Evolutionary conservation across 352 stramenopile genomes (phyloP).

Genomic region (Phytophthora pseudosyringae): DNA sequence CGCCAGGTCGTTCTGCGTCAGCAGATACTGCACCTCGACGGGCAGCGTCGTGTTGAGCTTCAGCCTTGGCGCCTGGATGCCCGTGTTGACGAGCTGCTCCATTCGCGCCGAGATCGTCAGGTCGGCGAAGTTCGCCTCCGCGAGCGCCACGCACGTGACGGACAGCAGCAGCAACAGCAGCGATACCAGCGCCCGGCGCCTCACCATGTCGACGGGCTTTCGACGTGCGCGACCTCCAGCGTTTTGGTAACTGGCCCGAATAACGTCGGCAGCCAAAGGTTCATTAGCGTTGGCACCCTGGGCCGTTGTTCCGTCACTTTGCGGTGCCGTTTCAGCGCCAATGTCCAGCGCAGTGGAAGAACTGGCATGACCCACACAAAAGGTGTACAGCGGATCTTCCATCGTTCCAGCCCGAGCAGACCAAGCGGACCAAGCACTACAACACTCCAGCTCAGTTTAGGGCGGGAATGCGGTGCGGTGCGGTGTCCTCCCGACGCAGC

Average conservation of each 20-base stretch:
- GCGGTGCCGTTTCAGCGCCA: conserved; percentile 23
- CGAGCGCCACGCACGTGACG: background rate
- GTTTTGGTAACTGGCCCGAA: conserved; percentile 35
- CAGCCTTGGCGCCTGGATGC: conserved; percentile 41
- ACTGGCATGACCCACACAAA: background rate
- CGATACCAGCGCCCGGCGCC: background rate
- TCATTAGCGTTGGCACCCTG: conserved; percentile 7
- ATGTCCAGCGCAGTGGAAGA: conserved; percentile 4
- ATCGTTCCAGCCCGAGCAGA: conserved; percentile 3
- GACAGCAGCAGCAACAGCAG: conserved; percentile 17
- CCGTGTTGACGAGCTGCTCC: conserved; percentile 26
- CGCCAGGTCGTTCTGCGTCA: conserved; percentile 26
- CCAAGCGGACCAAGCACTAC: no score
- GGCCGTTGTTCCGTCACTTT: conserved; percentile 20
- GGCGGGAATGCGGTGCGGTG: background rate
- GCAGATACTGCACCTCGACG: conserved; percentile 37
- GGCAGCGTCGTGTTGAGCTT: conserved; percentile 34
- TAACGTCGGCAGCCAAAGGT: background rate
- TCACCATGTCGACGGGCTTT: conserved; percentile 18
- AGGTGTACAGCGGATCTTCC: conserved; percentile 19
- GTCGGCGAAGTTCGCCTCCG: conserved; percentile 19
- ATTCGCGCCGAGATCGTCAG: conserved; percentile 41
- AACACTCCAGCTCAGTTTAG: background rate
- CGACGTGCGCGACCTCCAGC: conserved; percentile 5
- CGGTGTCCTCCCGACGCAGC: background rate